Evolutionary conservation across 257 asterid species (phyloP), one percentile per base, ranked within the genome.

Genomic region (Orobanche coerulescens): DNA sequence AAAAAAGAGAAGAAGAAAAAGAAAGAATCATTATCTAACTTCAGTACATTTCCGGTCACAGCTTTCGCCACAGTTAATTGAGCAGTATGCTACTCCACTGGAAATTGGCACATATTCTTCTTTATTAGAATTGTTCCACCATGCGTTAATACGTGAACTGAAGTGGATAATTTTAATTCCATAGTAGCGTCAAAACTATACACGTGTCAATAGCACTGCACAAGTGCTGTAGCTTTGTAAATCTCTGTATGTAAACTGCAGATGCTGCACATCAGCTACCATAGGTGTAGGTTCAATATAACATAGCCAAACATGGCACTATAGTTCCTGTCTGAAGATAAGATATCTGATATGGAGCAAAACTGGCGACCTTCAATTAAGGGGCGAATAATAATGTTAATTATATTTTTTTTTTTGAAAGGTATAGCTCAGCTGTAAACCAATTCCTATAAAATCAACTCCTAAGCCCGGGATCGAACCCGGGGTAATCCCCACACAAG

Each of bases 141-240:
- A 15, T 43, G 64, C 40, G 15, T 23, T 18, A 20, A 36, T 42
- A 5, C 40, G 13, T 47, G 15, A 48, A 11, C 30, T 5, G 1
- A 39, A 5, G 13, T 11, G 40, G 11, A 64, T 5, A 14, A 12
- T 48, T 31, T 33, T 37, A 33, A 62, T 18, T 33, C 5, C 42
- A 37, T 37, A 52, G 61, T 24, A 24, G 20, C 53, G 22, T 64
- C 47, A 60, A 22, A 68, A 57, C 61, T 34, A 24, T 57, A 55
- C 8, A 57, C 26, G 30, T 49, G 53, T 58, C 31, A 18, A 18
- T 49, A 49, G 25, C 23, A 11, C 33, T 0, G 15, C 11, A 36
- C 5, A n/a, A 13, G 13, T 40, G 50, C 2, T 14, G 24, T 31
- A 52, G 69, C 44, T 40, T 9, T 34, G 14, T 23, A 52, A 43